Conservation (phyloP, 108 stramenopile species). For the Thalassiosira profunda region DNA sequence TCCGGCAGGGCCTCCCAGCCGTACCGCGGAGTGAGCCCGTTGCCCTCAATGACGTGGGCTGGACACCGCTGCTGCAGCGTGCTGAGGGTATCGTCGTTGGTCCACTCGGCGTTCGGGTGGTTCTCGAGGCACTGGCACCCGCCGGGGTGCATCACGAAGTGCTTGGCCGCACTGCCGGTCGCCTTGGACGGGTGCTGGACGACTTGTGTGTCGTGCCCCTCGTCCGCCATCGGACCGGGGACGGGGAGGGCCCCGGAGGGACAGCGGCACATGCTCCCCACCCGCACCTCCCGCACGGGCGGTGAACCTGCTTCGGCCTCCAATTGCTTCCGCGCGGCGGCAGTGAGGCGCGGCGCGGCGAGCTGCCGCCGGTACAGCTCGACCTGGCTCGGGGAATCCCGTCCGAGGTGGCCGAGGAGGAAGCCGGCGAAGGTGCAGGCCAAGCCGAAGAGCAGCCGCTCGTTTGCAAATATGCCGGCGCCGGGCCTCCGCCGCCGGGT, state of each 20-base stretch:
- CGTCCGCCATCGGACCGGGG: background rate
- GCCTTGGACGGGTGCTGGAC: slow-evolving; percentile 11
- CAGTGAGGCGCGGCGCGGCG: too few relatives aligned
- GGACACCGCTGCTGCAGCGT: background rate
- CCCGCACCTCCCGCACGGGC: slow-evolving; percentile 6
- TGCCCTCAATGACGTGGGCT: background rate
- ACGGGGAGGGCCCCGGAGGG: background rate
- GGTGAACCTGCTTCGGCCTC: too few relatives aligned
- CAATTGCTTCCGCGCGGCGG: too few relatives aligned
- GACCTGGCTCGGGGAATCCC: too few relatives aligned
- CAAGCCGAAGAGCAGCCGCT: too few relatives aligned
- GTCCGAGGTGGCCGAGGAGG: too few relatives aligned
- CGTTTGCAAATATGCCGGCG: too few relatives aligned
- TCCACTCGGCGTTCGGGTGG: background rate
- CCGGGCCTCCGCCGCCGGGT: too few relatives aligned
- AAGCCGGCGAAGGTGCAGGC: too few relatives aligned
- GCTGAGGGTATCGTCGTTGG: background rate
- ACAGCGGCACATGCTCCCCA: slow-evolving; percentile 12
- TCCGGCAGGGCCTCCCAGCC: slow-evolving; percentile 11
- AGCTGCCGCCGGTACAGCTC: too few relatives aligned
- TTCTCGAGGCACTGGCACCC: background rate
- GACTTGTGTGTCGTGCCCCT: background rate
- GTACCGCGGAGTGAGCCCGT: background rate
- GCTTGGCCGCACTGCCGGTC: background rate
- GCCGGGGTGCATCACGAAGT: background rate